A percentile compares a stretch with the other conserved stretches of the same genome.
These are phyloP conservation scores for Yarrowia sp. DNA, from an alignment of 805 yeast species.

Conservation along the genomic window DNA sequence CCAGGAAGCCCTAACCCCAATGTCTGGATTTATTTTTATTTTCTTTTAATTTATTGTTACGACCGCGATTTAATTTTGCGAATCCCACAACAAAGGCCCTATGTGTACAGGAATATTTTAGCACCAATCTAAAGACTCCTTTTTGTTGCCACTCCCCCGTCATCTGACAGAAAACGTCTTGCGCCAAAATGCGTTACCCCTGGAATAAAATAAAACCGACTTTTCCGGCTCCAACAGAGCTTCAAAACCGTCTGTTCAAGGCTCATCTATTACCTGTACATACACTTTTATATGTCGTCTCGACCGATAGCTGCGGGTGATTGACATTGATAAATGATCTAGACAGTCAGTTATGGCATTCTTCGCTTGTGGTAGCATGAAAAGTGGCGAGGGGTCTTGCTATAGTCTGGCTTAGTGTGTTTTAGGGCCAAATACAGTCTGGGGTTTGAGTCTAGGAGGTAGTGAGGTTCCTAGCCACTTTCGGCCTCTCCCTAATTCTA, in stretches of 20 bases:
- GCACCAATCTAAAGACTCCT: not conserved
- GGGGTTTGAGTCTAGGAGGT: not conserved
- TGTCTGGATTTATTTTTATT: too few species aligned
- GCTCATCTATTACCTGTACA: slow-evolving; percentile 13
- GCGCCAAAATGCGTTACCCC: not conserved
- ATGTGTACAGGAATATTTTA: too few species aligned
- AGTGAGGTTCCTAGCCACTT: too few species aligned
- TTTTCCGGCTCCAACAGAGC: too few species aligned
- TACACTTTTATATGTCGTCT: not conserved
- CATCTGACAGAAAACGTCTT: slow-evolving; percentile 5
- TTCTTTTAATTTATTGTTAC: too few species aligned
- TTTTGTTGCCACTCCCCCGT: not conserved
- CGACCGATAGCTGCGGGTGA: not conserved
- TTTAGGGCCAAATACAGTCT: not conserved
- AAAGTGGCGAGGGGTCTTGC: slow-evolving; percentile 1
- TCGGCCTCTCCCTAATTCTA: too few species aligned
- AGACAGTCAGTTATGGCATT: slow-evolving; percentile 4
- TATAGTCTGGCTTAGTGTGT: not conserved
- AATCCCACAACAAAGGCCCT: too few species aligned
- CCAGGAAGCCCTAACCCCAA: not conserved
- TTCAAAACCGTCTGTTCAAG: too few species aligned
- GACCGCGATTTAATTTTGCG: too few species aligned
- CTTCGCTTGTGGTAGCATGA: not conserved
- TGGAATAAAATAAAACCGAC: not conserved
- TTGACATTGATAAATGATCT: slow-evolving; percentile 4